Base-by-base conservation (phyloP, 768 basidiomycete species). In the Hypholoma fasciculare region DNA sequence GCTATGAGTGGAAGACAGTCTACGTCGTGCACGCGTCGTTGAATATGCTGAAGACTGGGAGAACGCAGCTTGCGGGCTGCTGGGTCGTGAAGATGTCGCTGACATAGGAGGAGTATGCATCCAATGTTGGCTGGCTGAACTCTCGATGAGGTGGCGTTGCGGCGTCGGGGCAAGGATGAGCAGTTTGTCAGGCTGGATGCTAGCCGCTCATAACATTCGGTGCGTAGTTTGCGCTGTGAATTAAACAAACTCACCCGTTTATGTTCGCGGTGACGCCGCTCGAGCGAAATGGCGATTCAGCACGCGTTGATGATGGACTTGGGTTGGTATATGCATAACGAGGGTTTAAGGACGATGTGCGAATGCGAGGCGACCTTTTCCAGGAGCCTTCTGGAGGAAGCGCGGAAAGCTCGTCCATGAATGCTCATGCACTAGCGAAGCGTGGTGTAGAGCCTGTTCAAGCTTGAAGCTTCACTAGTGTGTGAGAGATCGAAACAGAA, bases 131-230 rank as follows among this genome's bases (percentile, higher is more conserved):
- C 82, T 83, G 43, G 84, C 82, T 11, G 79, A 76, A 42, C 76
- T 78, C 56, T 89, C 86, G 7, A 90, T 73, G 54, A 85, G 76
- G 65, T 89, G 85, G 56, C 85, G 77, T 11, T 82, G 84, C n/a
- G 88, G 88, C 23, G 84, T 78, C 1, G 88, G 87, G 0, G 89
- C 79, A 44, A 85, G 71, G 38, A 89, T 88, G 61, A 84, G 63
- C 3, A 62, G 67, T 27, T 40, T 52, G 50, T 71, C 59, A 20
- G 50, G 30, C 27, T 64, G 59, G 27, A 39, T 53, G 30, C 60
- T 54, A 38, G 12, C 30, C 9, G 19, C 23, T 11, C 38, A 23
- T 38, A 38, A 2, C 14, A 27, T n/a, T 47, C 8, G 20, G 44
- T n/a, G 23, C 11, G 19, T 30, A 42, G 34, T 26, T 42, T 39